Evolutionary conservation across 345 rosid genomes (phyloP), one percentile per base, ranked within the genome.

Genomic region (Gossypium ekmanianum): DNA sequence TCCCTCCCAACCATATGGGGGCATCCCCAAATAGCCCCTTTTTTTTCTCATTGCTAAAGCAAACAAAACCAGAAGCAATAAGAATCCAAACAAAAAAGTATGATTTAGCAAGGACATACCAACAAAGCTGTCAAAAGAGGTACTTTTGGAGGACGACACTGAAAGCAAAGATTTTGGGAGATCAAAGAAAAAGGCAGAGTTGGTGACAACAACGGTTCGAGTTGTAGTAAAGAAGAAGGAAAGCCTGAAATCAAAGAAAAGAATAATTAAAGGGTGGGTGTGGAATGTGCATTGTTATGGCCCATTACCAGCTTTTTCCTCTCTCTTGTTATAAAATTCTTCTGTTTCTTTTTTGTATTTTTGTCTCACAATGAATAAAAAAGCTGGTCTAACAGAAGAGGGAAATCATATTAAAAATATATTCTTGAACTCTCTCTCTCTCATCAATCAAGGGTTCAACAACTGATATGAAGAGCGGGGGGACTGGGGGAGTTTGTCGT

Each of bases 141-240:
- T 24, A 24, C 72, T 65, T 66, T 73, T 72, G 61, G 29, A 77
- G 74, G 57, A 80, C 51, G 73, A 85, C 64, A 41, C 66, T 20
- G 54, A 57, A 47, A 80, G 81, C 61, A 48, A 52, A 79, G 84
- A 76, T 74, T 69, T 79, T 58, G 79, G 74, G 54, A 61, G 61
- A 26, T 11, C 45, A 56, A 76, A 50, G 64, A 56, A 24, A 59
- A 59, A 68, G 12, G 61, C 22, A 74, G 52, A 75, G 74, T 34
- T 59, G 75, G 75, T 65, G 81, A 65, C 20, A 73, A 52, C 58
- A 34, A 22, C 22, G 34, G 74, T 34, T 72, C 56, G 18, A 67
- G 73, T 74, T 78, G 84, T 8, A 80, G 93, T 89, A 74, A 78
- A 86, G 81, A 61, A 79, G 88, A 88, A 85, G 94, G 68, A 81